Evolutionary conservation across 805 yeast genomes (phyloP).

Genomic region (Tetrapisispora namnaoensis): DNA sequence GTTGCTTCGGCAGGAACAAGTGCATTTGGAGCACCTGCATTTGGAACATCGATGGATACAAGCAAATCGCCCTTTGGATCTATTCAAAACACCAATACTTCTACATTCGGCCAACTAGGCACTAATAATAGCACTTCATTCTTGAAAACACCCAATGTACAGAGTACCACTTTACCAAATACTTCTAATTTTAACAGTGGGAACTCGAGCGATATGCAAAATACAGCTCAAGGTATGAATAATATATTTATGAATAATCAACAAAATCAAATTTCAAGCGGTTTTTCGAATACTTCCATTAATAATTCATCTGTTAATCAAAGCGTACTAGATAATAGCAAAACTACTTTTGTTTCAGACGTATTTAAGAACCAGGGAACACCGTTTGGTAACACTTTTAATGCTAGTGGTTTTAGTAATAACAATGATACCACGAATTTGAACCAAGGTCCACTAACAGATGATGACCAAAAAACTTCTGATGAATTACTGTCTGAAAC

Average conservation of each 20-base stretch:
- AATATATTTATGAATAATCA: not conserved
- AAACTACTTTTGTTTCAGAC: not conserved
- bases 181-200: not conserved
- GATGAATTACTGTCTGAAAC: constrained; percentile 38
- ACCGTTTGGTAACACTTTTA: not conserved
- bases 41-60: constrained; percentile 5
- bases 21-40: constrained; percentile 19
- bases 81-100: not conserved
- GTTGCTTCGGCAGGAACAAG: constrained; percentile 5
- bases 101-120: not conserved
- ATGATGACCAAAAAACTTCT: constrained; percentile 23
- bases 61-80: not conserved
- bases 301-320: not conserved
- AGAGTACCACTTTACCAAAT: not conserved
- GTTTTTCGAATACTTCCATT: not conserved
- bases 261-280: not conserved
- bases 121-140: not conserved
- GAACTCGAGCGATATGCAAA: not conserved
- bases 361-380: not conserved
- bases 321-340: too few species aligned
- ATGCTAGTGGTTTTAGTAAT: not conserved
- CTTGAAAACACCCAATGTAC: not conserved
- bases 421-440: constrained; percentile 4
- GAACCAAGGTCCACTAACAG: constrained; percentile 29
- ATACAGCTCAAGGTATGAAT: not conserved